These are phyloP conservation scores for Naganishia liquefaciens DNA, from an alignment of 1,284 basidiomycete genomes.

Conservation along the genomic window DNA sequence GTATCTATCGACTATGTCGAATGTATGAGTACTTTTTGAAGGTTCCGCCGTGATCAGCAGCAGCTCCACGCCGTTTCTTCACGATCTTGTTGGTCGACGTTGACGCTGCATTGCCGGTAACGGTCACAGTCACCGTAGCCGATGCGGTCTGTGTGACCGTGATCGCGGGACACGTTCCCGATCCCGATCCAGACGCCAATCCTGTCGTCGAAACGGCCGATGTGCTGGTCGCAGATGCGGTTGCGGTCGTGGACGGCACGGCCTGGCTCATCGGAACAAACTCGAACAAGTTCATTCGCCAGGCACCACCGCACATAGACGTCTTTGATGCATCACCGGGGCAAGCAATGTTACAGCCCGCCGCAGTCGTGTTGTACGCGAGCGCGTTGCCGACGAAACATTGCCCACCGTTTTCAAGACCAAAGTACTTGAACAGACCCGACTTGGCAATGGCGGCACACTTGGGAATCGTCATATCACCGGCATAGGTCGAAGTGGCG, in stretches of 20 bases:
- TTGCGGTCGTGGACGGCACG: background rate
- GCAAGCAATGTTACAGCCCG: slow-evolving; percentile 34
- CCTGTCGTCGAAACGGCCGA: background rate
- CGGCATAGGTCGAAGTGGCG: slow-evolving; percentile 24
- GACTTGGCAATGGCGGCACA: slow-evolving; percentile 28
- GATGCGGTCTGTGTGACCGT: slow-evolving; percentile 25
- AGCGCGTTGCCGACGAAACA: slow-evolving; percentile 39
- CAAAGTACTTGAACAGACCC: slow-evolving; percentile 36
- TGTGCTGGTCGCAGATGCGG: background rate
- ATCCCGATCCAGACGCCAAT: background rate
- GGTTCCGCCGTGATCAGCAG: background rate
- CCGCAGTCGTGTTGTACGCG: slow-evolving; percentile 28
- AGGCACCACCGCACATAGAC: slow-evolving; percentile 29
- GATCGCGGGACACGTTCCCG: slow-evolving; percentile 12
- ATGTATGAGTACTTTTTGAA: slow-evolving; percentile 16
- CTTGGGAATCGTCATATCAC: slow-evolving; percentile 35
- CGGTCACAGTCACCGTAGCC: slow-evolving; percentile 22
- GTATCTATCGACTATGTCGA: slow-evolving; percentile 4
- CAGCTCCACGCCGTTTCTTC: background rate
- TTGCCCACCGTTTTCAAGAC: slow-evolving; percentile 36
- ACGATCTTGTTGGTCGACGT: slow-evolving; percentile 13
- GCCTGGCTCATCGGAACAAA: background rate
- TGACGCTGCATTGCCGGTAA: slow-evolving; percentile 2
- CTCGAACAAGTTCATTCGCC: slow-evolving; percentile 27
- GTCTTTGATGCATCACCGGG: slow-evolving; percentile 12